Percentiles rank a stretch among this genome's conserved stretches.
phyloP scores from a whole-genome alignment of 306 rosid species.

The Begonia peltatifolia region DNA sequence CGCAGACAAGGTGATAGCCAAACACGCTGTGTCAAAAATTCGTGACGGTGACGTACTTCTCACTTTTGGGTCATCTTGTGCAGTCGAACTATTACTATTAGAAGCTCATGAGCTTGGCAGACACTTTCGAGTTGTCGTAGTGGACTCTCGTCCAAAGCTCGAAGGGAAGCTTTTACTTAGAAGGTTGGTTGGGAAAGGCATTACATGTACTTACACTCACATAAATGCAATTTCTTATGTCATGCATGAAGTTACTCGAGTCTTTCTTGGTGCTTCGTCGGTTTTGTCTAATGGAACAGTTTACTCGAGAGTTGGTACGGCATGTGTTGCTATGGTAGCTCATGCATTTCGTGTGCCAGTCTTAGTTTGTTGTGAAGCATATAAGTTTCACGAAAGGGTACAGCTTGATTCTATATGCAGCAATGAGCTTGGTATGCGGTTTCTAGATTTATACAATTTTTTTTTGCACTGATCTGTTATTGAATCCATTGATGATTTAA shows the following conservation, averaged over 20 bases:
- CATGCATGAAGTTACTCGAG: conserved; percentile 78
- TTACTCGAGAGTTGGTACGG: conserved; percentile 84
- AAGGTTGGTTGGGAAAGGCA: conserved; percentile 54
- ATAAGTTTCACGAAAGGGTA: conserved; percentile 91
- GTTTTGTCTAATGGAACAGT: conserved; percentile 75
- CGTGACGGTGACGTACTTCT: conserved; percentile 86
- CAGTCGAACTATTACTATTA: conserved; percentile 62
- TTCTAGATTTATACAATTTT: conserved; percentile 1
- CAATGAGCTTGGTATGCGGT: conserved; percentile 61
- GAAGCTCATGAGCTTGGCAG: conserved; percentile 65
- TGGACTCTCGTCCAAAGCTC: conserved; percentile 78
- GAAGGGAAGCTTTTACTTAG: conserved; percentile 71
- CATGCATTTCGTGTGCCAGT: conserved; percentile 71
- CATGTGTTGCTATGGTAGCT: conserved; percentile 88
- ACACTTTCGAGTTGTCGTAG: conserved; percentile 69
- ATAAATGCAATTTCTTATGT: conserved; percentile 66
- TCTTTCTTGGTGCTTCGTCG: conserved; percentile 69
- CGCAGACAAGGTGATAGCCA: conserved; percentile 70
- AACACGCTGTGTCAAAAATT: conserved; percentile 58
- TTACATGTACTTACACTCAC: conserved; percentile 72
- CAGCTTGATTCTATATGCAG: conserved; percentile 88
- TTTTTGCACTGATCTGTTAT: conserved; percentile 2
- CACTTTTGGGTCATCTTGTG: conserved; percentile 53
- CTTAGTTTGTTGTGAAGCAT: conserved; percentile 83
- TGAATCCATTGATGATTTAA: conserved; percentile 13